Evolutionary conservation across 352 stramenopile species (phyloP), one percentile per base, ranked within the genome.

Genomic region (Thalassiosira ordinaria): DNA sequence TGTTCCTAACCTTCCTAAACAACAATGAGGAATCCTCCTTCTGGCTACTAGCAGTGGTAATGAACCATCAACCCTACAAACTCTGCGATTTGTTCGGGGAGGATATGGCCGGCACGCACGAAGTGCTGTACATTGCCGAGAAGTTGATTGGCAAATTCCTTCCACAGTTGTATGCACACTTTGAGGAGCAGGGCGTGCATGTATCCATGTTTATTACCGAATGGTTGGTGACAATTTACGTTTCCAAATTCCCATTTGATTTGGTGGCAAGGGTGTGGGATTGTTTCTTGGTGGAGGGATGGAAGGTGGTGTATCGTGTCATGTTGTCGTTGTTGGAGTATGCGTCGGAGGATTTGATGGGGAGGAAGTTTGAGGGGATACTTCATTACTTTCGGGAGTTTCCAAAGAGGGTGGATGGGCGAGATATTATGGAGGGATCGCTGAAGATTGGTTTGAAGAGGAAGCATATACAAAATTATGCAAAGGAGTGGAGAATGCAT

Each of bases 191-290:
- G 69, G 80, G 89, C 64, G 87, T 94, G 53, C 89, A 95, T 65
- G 80, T 95, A 8, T 90, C 87, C 3, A 98, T 98, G 96, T 98
- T 97, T 73, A 95, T 97, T 14, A 98, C 96, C n/a, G 96, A 98
- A 75, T 99, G 97, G 97, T 94, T 98, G 56, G 84, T 98, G 68
- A 98, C 96, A 39, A 76, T 98, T 11, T 98, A 97, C 87, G 97
- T 95, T 6, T 98, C 97, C 84, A 96, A 94, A 52, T 99, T 99
- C 74, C 96, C 96, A n/a, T 98, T 98, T 78, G 95, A 98, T 71
- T 95, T 99, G 52, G 97, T 99, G 18, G 96, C 95, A 51, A 90
- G 96, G 37, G 95, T 99, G 2, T 99, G 96, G 96, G 97, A 99
- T 83, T 91, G 91, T 52, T 99, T 99, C 80, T 84, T 99, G 16